Percentiles rank a stretch among this genome's conserved stretches.
These are phyloP conservation scores for Suillus bovinus DNA, from an alignment of 768 basidiomycete species.

Conservation along the genomic window DNA sequence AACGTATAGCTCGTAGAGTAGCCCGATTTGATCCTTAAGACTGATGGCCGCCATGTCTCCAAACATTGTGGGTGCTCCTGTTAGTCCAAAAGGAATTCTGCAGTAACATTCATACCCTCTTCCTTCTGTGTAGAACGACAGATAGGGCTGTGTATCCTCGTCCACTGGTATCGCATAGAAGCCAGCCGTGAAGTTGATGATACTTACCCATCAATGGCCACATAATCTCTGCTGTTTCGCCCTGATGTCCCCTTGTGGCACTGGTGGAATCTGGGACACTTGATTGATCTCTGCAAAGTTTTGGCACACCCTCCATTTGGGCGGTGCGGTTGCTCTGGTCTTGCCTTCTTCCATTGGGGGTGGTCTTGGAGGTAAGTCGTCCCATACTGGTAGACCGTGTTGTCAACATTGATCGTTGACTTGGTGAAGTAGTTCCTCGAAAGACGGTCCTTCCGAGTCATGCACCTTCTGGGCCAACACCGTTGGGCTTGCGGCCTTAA, in stretches of 20 bases:
- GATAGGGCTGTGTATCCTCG: constrained; percentile 17
- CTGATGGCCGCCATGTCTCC: constrained; percentile 25
- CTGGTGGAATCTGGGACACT: constrained; percentile 17
- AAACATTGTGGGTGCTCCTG: constrained; percentile 28
- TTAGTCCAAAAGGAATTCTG: constrained; percentile 26
- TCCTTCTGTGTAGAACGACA: constrained; percentile 24
- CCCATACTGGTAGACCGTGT: constrained; percentile 1
- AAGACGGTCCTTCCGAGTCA: constrained; percentile 25
- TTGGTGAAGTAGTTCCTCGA: constrained; percentile 34
- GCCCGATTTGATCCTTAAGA: background rate
- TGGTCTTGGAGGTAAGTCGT: background rate
- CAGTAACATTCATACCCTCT: constrained; percentile 22
- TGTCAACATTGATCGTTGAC: constrained; percentile 29
- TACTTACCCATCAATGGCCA: too few species aligned
- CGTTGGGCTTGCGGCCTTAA: constrained; percentile 20
- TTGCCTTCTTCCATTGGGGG: constrained; percentile 21
- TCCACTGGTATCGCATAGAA: constrained; percentile 26
- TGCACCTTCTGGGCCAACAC: constrained; percentile 41
- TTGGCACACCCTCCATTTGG: constrained; percentile 40
- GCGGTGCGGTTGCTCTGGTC: background rate
- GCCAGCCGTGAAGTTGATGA: constrained; percentile 25
- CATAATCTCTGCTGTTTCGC: constrained; percentile 20
- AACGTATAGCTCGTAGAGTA: constrained; percentile 31
- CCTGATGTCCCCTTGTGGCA: constrained; percentile 25
- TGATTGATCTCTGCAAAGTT: constrained; percentile 24